Conservation (phyloP, 2,329 filamentous ascomycete species). For the Pyricularia sp. region DNA sequence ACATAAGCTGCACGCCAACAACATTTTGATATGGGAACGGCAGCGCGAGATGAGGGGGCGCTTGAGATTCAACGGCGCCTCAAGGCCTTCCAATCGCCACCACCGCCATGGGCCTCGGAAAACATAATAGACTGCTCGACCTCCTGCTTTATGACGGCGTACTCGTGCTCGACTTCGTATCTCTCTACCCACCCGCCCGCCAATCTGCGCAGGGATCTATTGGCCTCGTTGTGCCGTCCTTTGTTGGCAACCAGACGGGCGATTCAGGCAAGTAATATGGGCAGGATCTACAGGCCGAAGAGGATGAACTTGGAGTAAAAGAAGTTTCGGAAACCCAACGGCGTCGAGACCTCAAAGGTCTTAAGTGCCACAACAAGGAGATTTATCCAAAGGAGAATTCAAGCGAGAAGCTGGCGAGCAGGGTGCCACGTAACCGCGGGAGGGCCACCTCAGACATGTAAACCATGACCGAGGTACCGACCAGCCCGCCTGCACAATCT, state of each 20-base stretch:
- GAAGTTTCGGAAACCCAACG: not conserved
- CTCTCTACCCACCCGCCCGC: constrained; percentile 4
- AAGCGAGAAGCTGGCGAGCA: constrained; percentile 3
- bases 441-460: constrained; percentile 6
- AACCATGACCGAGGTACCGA: constrained; percentile 4
- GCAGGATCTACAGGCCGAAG: constrained; percentile 1
- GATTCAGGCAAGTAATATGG: constrained; percentile 6
- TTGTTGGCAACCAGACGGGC: not conserved
- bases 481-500: constrained; percentile 3
- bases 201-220: constrained; percentile 7
- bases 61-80: constrained; percentile 9
- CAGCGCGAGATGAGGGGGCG: constrained; percentile 10
- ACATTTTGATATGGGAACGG: constrained; percentile 12
- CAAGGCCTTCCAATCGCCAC: constrained; percentile 6
- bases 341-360: not conserved
- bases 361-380: not conserved
- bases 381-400: constrained; percentile 6
- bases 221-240: constrained; percentile 6
- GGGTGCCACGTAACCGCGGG: constrained; percentile 4
- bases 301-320: constrained; percentile 5
- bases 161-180: constrained; percentile 11
- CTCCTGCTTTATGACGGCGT: constrained; percentile 10
- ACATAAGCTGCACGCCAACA: constrained; percentile 12
- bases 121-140: constrained; percentile 3
- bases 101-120: not conserved